Conservation (phyloP, 192 early-diverging fungal species). For the Mortierella alpina region DNA sequence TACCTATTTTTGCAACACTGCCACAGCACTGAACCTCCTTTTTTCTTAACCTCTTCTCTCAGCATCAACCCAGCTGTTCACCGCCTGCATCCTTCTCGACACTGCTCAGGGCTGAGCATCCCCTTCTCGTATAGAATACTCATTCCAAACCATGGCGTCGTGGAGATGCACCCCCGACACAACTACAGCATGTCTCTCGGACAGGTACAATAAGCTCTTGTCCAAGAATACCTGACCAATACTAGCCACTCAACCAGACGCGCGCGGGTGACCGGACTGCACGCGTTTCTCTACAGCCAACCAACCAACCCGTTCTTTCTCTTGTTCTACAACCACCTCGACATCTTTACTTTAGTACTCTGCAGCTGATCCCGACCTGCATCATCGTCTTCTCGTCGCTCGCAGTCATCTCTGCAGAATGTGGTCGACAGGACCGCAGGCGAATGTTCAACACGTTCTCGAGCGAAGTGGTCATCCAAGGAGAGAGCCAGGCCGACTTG, state of each 20-base stretch:
- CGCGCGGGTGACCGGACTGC: too few relatives aligned
- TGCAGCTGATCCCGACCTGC: constrained; percentile 49
- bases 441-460: constrained; percentile 44
- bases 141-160: neutral
- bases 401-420: constrained; percentile 45
- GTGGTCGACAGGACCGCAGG: constrained; percentile 45
- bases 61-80: too few relatives aligned
- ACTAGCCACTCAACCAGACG: too few relatives aligned
- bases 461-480: constrained; percentile 49
- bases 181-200: constrained; percentile 9
- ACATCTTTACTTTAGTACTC: constrained; percentile 6
- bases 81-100: neutral
- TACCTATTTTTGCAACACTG: too few relatives aligned
- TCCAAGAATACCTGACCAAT: too few relatives aligned
- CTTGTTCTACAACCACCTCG: neutral
- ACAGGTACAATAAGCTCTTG: constrained; percentile 1
- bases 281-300: neutral
- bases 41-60: too few relatives aligned
- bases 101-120: neutral
- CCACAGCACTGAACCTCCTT: too few relatives aligned
- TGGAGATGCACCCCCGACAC: constrained; percentile 15
- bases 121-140: neutral
- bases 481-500: constrained; percentile 33
- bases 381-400: constrained; percentile 52
- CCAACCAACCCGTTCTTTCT: neutral